Evolutionary conservation across 345 rosid genomes (phyloP), one percentile per base, ranked within the genome.

Genomic region (Geranium brycei): DNA sequence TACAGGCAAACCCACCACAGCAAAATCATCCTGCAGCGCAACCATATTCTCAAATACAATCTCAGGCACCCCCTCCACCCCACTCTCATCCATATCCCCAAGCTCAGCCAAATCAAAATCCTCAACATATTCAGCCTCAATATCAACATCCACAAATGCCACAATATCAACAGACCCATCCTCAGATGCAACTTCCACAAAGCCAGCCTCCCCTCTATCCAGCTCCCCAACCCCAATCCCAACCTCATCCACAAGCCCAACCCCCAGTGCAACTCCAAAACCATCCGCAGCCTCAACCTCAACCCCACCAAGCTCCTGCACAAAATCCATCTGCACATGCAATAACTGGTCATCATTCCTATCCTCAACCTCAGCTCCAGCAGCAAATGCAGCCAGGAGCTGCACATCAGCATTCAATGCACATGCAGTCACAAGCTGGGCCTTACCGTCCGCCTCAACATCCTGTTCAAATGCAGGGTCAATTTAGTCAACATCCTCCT

Each of bases 321-420:
- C 86, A 72, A 62, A 68, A 71, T 58, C 75, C 75, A 58, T 64
- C 80, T 40, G 68, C 63, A 32, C 66, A 76, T 65, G 68, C 87
- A 28, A 83, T 83, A 70, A 76, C 80, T 1, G 83, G 83, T 57
- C 83, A 77, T 75, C 85, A 78, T 17, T 81, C 83, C 17, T 82
- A 81, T 76, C 73, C 77, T 31, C 91, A 75, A 58, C 64, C 71
- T 15, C 87, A 81, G 68, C 61, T 77, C 59, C 73, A 59, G 17
- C 84, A 73, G 32, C 85, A 70, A 71, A 67, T 74, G 66, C 79
- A 67, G 61, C 18, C 41, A 19, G 83, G 80, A 59, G 77, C 69
- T 68, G 72, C 73, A 15, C 75, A 73, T 62, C 83, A 76, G 63
- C 78, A 72, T 62, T 72, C 73, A 7, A 18, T 66, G 60, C 77